Base-by-base conservation (phyloP, 306 rosid species). In the Prunus padus region DNA sequence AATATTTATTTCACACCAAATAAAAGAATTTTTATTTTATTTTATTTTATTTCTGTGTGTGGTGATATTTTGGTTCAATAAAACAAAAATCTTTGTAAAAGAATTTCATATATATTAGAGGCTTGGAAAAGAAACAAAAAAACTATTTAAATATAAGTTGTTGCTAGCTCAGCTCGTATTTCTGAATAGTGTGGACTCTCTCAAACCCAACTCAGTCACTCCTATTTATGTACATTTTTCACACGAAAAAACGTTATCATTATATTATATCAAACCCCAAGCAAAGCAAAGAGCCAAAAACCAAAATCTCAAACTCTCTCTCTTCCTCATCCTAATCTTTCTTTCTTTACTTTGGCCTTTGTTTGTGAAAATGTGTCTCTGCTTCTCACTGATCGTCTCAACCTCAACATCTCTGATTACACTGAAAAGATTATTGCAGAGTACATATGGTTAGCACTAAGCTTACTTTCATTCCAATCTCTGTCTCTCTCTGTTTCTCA, bases 391-490 rank as follows among this genome's bases (percentile, higher is more conserved):
- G 66, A 72, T 84, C 85, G 86, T 79, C n/a, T 86, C 73, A 90
- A 86, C 74, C 84, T 90, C 75, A 62, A 87, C 72, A 78, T 87
- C 33, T 79, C 90, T 1, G 88, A 85, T 19, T 11, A 73, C 69
- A 81, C 84, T 0, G 82, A 84, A 3, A 90, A 84, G 40, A 40
- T 87, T 3, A 84, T 86, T 76, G 95, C 95, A 1, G 95, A 90
- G 74, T 90, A 90, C 82, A 84, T 90, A 84, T 90, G 95, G 95
- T 89, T 72, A 82, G 87, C 47, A 76, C 42, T 37, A 37, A 37
- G 42, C 42, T 37, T 37, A 37, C 42, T 37, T 26, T 7, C 9
- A 37, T 37, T 57, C 67, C 64, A 49, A 9, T 61, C 11, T 1
- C 3, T 30, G 19, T 49, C 25, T 60, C 11, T 37, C 6, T 37